Conservation (phyloP, 371 early-diverging fungal genomes). For the Lichtheimia hyalospora region DNA sequence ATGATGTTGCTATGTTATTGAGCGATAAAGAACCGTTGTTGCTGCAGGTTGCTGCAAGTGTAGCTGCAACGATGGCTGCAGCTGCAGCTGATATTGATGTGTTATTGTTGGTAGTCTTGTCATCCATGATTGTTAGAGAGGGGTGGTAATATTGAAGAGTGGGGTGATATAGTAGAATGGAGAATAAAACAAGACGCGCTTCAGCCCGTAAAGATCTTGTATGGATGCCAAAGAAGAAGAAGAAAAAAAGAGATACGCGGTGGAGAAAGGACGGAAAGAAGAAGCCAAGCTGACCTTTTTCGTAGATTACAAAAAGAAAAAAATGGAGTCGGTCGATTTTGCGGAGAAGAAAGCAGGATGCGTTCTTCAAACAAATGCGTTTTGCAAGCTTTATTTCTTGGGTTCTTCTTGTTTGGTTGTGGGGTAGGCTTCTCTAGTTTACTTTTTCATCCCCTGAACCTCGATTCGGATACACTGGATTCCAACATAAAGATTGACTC, state of each 20-base stretch:
- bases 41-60: constrained; percentile 4
- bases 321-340: constrained; percentile 10
- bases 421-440: constrained; percentile 1
- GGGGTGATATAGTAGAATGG: not conserved
- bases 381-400: not conserved
- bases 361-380: constrained; percentile 2
- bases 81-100: not conserved
- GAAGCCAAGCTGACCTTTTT: not conserved
- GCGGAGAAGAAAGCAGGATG: constrained; percentile 6
- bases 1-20: not conserved
- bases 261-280: constrained; percentile 4
- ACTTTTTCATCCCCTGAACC: not conserved
- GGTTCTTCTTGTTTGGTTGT: not conserved
- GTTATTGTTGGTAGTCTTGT: constrained; percentile 2
- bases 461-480: not conserved
- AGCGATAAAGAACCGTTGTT: not conserved
- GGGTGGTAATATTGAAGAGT: constrained; percentile 6
- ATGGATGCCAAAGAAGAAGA: not conserved
- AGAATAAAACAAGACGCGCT: constrained; percentile 6
- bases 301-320: constrained; percentile 8
- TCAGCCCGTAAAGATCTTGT: not conserved
- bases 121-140: constrained; percentile 7
- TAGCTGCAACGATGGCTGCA: constrained; percentile 13
- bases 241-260: not conserved
- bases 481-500: not conserved